A percentile compares a stretch with the other conserved stretches of the same genome.
Evolutionary conservation across 2,329 filamentous ascomycete genomes (phyloP).

Genomic region (Beauveria medogensis): DNA sequence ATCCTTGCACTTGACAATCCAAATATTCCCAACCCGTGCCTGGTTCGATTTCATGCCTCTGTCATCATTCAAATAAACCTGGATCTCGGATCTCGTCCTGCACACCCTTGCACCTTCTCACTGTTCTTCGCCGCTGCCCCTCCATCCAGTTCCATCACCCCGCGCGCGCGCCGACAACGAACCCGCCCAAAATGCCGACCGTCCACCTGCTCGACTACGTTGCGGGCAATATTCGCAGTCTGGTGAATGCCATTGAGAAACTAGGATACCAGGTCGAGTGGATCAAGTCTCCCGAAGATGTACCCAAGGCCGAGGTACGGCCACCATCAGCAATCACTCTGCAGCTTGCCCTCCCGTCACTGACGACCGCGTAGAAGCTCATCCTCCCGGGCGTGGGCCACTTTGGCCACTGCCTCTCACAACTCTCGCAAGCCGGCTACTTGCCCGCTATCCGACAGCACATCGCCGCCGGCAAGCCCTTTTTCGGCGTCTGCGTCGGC

Average conservation of each 20-base stretch:
- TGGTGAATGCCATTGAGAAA: conserved; percentile 97
- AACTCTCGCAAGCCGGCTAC: conserved; percentile 75
- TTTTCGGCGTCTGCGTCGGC: conserved; percentile 96
- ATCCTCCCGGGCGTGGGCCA: conserved; percentile 95
- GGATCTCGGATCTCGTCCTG: neutral
- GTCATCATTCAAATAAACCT: neutral
- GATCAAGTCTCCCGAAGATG: conserved; percentile 77
- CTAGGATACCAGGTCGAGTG: conserved; percentile 89
- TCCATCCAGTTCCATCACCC: conserved; percentile 2
- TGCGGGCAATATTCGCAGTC: conserved; percentile 88
- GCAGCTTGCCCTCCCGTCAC: neutral
- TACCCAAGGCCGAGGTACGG: conserved; percentile 72
- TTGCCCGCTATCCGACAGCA: conserved; percentile 74
- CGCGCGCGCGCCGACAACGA: neutral
- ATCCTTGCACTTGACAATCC: conserved; percentile 2
- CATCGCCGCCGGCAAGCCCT: conserved; percentile 86
- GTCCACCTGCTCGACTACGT: conserved; percentile 82
- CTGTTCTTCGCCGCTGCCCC: neutral
- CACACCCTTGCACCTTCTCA: neutral
- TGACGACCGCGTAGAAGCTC: conserved; percentile 56
- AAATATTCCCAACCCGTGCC: neutral
- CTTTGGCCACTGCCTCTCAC: conserved; percentile 89
- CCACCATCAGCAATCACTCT: neutral
- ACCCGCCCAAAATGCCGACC: conserved; percentile 53
- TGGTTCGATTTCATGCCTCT: neutral